A percentile compares a stretch with the other conserved stretches of the same genome.
phyloP scores from a whole-genome alignment of 1,284 basidiomycete species.

The Coniophora puteana region DNA sequence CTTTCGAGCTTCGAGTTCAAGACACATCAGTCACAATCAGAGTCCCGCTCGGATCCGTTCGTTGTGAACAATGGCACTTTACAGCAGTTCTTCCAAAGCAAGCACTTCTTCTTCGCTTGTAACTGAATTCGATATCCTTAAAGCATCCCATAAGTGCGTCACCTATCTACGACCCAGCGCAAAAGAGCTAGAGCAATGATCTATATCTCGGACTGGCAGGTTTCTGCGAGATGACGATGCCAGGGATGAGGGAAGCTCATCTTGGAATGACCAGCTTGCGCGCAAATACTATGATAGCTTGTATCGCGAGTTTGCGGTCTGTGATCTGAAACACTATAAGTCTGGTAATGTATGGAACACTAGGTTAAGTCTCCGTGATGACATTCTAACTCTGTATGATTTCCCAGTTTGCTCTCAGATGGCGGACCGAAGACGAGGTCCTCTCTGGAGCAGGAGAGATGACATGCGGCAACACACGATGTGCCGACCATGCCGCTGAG shows the following conservation, averaged over 20 bases:
- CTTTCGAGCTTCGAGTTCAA: too few relatives aligned
- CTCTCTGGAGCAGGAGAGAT: constrained; percentile 79
- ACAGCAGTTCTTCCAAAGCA: too few relatives aligned
- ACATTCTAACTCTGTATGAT: background rate
- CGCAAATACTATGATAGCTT: constrained; percentile 83
- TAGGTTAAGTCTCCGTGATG: background rate
- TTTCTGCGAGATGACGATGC: constrained; percentile 77
- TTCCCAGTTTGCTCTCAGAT: constrained; percentile 77
- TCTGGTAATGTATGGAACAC: constrained; percentile 64
- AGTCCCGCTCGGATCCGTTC: too few relatives aligned
- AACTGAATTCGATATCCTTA: constrained; percentile 67
- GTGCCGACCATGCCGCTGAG: constrained; percentile 53
- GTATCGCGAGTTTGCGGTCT: constrained; percentile 88
- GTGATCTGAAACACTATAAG: constrained; percentile 93
- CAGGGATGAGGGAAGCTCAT: constrained; percentile 36
- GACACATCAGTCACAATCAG: too few relatives aligned
- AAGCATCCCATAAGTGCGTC: constrained; percentile 54
- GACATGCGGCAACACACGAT: constrained; percentile 86
- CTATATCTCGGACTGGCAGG: constrained; percentile 38
- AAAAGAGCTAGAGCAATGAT: too few relatives aligned
- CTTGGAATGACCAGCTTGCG: constrained; percentile 81
- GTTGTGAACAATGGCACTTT: too few relatives aligned
- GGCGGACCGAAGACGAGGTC: constrained; percentile 89
- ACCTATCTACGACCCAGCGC: constrained; percentile 4
- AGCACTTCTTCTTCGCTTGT: constrained; percentile 7